These are phyloP conservation scores for Chaetomiaceae sp. DNA, from an alignment of 2,329 filamentous ascomycete genomes.

Conservation along the genomic window DNA sequence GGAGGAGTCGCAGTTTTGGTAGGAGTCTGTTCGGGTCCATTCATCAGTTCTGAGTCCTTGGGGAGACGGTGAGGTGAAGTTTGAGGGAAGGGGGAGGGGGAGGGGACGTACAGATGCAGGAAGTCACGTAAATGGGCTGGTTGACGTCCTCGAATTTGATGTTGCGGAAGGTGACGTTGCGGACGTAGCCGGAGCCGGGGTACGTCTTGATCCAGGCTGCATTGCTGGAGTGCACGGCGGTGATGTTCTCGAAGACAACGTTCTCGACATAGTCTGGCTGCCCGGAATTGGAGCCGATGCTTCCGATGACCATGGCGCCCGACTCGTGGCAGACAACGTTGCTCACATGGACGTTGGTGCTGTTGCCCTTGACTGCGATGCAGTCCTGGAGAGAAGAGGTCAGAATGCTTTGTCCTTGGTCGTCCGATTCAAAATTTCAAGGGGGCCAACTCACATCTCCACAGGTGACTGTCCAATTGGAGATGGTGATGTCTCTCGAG, in stretches of 20 bases:
- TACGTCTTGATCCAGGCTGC: slow-evolving; percentile 43
- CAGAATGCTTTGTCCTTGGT: neutral
- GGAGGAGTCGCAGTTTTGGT: slow-evolving; percentile 37
- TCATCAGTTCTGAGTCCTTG: neutral
- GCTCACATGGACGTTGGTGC: slow-evolving; percentile 35
- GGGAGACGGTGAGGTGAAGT: neutral
- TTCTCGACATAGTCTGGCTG: slow-evolving; percentile 36
- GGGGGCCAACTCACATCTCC: slow-evolving; percentile 33
- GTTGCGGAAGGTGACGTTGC: slow-evolving; percentile 43
- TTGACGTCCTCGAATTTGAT: slow-evolving; percentile 39
- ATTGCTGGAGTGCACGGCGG: slow-evolving; percentile 37
- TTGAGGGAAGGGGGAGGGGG: neutral
- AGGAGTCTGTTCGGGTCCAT: slow-evolving; percentile 27
- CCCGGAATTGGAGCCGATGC: slow-evolving; percentile 34
- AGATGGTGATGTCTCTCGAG: slow-evolving; percentile 41
- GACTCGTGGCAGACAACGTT: slow-evolving; percentile 40
- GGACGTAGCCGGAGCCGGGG: slow-evolving; percentile 38
- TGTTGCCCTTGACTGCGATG: slow-evolving; percentile 40
- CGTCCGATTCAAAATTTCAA: neutral
- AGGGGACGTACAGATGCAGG: slow-evolving; percentile 38
- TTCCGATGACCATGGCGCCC: slow-evolving; percentile 36
- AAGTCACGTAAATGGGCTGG: slow-evolving; percentile 46
- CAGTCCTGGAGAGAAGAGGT: slow-evolving; percentile 32
- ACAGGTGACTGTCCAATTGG: slow-evolving; percentile 43
- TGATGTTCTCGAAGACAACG: slow-evolving; percentile 37